Evolutionary conservation across 1,139 yeast species (phyloP).

Genomic region (Waltiozyma sp.): DNA sequence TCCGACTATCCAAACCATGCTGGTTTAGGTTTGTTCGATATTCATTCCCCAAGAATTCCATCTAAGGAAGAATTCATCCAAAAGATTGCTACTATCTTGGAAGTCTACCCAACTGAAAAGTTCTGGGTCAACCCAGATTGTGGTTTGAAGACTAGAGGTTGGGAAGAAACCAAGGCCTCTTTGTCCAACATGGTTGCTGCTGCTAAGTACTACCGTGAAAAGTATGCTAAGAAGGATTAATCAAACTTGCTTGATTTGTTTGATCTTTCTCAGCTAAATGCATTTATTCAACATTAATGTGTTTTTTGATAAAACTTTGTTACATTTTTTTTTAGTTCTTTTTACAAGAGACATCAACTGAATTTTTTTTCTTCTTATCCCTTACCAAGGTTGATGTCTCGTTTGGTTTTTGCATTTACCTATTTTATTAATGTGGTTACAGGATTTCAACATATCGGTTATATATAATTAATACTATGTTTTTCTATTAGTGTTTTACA

Average conservation of each 20-base stretch:
- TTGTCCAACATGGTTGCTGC: conserved; percentile 98
- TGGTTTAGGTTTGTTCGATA: conserved; percentile 97
- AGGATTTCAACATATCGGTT: background rate
- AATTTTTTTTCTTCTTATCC: no score
- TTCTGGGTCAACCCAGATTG: conserved; percentile 99
- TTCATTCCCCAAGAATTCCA: conserved; percentile 99
- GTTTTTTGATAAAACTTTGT: background rate
- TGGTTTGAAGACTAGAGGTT: conserved; percentile 97
- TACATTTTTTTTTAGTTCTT: background rate
- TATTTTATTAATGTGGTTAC: background rate
- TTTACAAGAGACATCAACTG: background rate
- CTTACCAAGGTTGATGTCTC: no score
- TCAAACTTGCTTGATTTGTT: background rate
- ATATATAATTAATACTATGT: background rate
- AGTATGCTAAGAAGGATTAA: conserved; percentile 25
- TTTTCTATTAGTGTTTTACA: no score
- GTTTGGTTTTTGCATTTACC: background rate
- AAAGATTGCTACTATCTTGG: conserved; percentile 89
- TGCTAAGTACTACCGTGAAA: conserved; percentile 88
- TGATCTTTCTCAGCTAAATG: background rate
- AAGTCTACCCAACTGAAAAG: conserved; percentile 94
- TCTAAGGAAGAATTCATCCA: conserved; percentile 90
- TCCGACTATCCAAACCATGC: conserved; percentile 98
- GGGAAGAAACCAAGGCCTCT: conserved; percentile 82
- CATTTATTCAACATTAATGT: conserved; percentile 16